A percentile compares a stretch with the other conserved stretches of the same genome.
phyloP scores from a whole-genome alignment of 2,329 filamentous ascomycete genomes.

The Diaporthe helianthi region DNA sequence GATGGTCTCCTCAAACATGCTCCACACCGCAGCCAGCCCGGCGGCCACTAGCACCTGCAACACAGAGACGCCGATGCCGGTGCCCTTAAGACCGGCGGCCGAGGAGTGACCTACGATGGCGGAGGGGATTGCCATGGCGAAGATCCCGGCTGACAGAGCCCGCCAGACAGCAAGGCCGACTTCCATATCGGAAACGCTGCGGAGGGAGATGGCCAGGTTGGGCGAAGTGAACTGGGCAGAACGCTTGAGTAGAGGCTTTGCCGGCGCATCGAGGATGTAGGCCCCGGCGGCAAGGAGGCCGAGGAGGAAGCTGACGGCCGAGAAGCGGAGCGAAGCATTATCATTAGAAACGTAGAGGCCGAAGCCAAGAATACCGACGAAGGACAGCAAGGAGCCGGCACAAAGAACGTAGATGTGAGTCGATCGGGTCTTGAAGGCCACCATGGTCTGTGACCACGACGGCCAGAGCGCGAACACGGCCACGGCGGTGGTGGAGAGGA shows the following conservation, averaged over 20 bases:
- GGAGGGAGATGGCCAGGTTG: constrained; percentile 53
- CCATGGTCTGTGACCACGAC: constrained; percentile 38
- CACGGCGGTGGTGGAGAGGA: constrained; percentile 47
- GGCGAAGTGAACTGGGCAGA: constrained; percentile 58
- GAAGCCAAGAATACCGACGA: constrained; percentile 53
- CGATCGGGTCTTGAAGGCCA: constrained; percentile 43
- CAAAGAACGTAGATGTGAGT: constrained; percentile 38
- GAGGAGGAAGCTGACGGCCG: constrained; percentile 53
- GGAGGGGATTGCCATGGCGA: constrained; percentile 52
- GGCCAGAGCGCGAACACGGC: constrained; percentile 43
- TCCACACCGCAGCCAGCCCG: constrained; percentile 48
- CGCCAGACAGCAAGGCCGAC: constrained; percentile 51
- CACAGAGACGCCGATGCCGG: constrained; percentile 51
- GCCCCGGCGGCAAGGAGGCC: constrained; percentile 55
- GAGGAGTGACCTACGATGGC: constrained; percentile 42
- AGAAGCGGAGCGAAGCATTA: constrained; percentile 44
- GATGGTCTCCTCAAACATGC: constrained; percentile 50
- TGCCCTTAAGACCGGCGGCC: constrained; percentile 45
- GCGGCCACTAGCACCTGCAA: constrained; percentile 50
- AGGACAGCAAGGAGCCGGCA: constrained; percentile 47
- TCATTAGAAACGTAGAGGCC: constrained; percentile 49
- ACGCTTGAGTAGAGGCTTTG: constrained; percentile 51
- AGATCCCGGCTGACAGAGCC: constrained; percentile 50
- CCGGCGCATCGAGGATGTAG: constrained; percentile 49
- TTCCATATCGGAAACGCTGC: constrained; percentile 57